These are phyloP conservation scores for Aspergillus neotritici DNA, from an alignment of 2,329 filamentous ascomycete genomes.

Conservation along the genomic window DNA sequence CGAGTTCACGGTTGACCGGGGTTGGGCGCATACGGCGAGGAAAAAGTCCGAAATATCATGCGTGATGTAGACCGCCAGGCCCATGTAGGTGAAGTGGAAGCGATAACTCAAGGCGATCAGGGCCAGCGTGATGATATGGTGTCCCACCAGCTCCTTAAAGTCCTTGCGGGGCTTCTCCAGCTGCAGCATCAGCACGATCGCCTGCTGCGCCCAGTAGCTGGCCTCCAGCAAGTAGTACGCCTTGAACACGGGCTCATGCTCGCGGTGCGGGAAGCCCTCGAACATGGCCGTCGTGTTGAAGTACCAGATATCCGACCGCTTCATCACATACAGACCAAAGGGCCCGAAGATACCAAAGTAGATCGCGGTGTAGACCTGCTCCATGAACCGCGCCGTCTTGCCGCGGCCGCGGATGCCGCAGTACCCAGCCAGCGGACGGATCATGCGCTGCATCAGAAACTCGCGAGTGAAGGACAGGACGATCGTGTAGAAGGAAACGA, in stretches of 20 bases:
- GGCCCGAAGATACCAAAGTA: constrained; percentile 83
- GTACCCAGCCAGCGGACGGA: constrained; percentile 67
- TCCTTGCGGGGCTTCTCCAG: constrained; percentile 93
- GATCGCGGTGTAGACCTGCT: constrained; percentile 88
- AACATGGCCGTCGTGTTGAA: constrained; percentile 92
- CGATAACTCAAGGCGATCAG: constrained; percentile 84
- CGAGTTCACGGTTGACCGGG: neutral
- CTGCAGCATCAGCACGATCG: constrained; percentile 76
- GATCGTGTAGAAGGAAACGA: constrained; percentile 83
- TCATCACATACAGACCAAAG: constrained; percentile 85
- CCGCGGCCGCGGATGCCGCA: constrained; percentile 64
- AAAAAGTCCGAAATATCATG: constrained; percentile 96
- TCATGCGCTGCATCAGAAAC: constrained; percentile 87
- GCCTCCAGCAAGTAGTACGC: constrained; percentile 94
- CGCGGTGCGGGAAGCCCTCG: constrained; percentile 75
- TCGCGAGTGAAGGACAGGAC: constrained; percentile 90
- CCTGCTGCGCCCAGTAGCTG: constrained; percentile 93
- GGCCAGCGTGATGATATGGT: constrained; percentile 82
- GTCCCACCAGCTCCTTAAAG: constrained; percentile 85
- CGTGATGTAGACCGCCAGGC: constrained; percentile 86
- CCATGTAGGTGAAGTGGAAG: constrained; percentile 96
- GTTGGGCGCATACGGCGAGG: constrained; percentile 60
- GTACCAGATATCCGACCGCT: constrained; percentile 85
- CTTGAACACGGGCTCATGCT: constrained; percentile 77
- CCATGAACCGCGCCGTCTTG: constrained; percentile 90